A percentile compares a stretch with the other conserved stretches of the same genome.
phyloP scores from a whole-genome alignment of 768 basidiomycete species.

The Galerina sulciceps region DNA sequence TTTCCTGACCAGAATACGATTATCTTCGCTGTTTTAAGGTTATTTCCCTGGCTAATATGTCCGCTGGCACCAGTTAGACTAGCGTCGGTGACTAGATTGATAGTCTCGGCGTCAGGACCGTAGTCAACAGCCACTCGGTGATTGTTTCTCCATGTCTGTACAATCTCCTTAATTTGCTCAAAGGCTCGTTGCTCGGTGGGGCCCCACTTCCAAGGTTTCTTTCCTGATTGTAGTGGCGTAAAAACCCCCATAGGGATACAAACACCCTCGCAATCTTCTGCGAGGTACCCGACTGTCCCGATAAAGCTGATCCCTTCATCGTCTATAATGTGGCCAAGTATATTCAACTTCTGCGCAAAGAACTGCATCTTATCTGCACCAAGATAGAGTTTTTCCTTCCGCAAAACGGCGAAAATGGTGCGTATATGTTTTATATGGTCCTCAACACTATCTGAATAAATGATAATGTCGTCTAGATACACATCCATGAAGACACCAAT shows the following conservation, averaged over 20 bases:
- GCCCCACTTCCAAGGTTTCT: slow-evolving; percentile 24
- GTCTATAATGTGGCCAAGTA: slow-evolving; percentile 30
- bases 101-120: slow-evolving; percentile 8
- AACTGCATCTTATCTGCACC: slow-evolving; percentile 36
- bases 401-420: slow-evolving; percentile 33
- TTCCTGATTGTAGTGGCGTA: slow-evolving; percentile 19
- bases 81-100: slow-evolving; percentile 34
- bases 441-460: slow-evolving; percentile 40
- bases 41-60: slow-evolving; percentile 21
- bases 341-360: slow-evolving; percentile 29
- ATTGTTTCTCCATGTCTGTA: slow-evolving; percentile 19
- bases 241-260: slow-evolving; percentile 40
- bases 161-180: slow-evolving; percentile 30
- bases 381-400: slow-evolving; percentile 36
- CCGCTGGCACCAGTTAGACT: slow-evolving; percentile 29
- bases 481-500: slow-evolving; percentile 44
- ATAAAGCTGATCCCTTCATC: slow-evolving; percentile 39
- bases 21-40: slow-evolving; percentile 24
- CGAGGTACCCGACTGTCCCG: slow-evolving; percentile 25
- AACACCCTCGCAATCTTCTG: slow-evolving; percentile 31
- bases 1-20: slow-evolving; percentile 40
- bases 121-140: slow-evolving; percentile 20
- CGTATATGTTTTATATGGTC: slow-evolving; percentile 36
- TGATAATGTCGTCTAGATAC: slow-evolving; percentile 35
- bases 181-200: slow-evolving; percentile 34